Evolutionary conservation across 805 yeast species (phyloP), one percentile per base, ranked within the genome.

Genomic region (Yarrowia sp.): DNA sequence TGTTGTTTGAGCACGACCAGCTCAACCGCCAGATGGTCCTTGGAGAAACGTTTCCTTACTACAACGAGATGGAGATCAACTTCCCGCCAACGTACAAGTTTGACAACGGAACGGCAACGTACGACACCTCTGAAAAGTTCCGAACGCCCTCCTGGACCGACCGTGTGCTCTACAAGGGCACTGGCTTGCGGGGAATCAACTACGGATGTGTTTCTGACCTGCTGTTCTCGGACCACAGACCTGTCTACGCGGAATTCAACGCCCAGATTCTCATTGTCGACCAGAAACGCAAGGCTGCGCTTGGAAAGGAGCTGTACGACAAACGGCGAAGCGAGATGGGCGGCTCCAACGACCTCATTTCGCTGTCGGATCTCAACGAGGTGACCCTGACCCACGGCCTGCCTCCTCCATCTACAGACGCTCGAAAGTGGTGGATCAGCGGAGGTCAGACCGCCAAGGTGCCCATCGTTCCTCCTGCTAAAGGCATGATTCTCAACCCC

Each of bases 111-210:
- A 89, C 97, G 0, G 85, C 84, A 56, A 79, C 75, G 1, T 95
- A 93, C 76, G 99, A 95, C 77, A 85, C 97, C 0, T 89, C 97
- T 49, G 98, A 94, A 74, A 95, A 95, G 78, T 88, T 87, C 78
- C 85, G 99, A 71, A 87, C 91, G 11, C 99, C 99, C 0, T 96
- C 99, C 0, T 95, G 99, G 99, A 93, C 98, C 3, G 99, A 95
- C 79, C 81, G 99, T 70, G 87, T 94, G 41, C 79, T 94, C 59
- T 88, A 83, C 74, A 82, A 83, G 70, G 92, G 96, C 46, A 77
- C 81, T 4, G 79, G 79, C 16, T 74, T 92, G 50, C 79, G 81
- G 49, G 95, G 91, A 58, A 75, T 87, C 71, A 86, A 87, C 66
- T 95, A 95, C 76, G 85, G 87, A 68, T 85, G 89, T 63, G 67